A percentile compares a stretch with the other conserved stretches of the same genome.
Evolutionary conservation across 257 asterid genomes (phyloP).

Genomic region (Leonotis leonurus): DNA sequence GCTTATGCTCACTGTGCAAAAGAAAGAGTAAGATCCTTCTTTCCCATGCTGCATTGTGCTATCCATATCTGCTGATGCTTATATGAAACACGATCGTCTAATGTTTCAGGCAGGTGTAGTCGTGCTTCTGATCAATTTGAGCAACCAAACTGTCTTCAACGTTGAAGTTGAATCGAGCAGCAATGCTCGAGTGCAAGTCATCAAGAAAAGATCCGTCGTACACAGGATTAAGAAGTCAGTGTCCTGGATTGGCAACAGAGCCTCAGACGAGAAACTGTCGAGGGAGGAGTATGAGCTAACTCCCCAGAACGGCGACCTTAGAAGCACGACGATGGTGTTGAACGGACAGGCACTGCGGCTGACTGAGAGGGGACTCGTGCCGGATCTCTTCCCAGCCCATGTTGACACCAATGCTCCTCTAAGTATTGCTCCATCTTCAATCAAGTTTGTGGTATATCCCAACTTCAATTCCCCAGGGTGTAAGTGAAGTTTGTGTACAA

Average conservation of each 20-base stretch:
- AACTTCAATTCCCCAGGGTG: slow-evolving; percentile 59
- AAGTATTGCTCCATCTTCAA: slow-evolving; percentile 45
- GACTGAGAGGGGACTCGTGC: slow-evolving; percentile 39
- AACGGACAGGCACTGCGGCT: slow-evolving; percentile 50
- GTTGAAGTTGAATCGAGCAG: slow-evolving; percentile 37
- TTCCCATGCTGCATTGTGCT: not conserved
- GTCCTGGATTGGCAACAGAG: slow-evolving; percentile 67
- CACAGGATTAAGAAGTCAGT: slow-evolving; percentile 49
- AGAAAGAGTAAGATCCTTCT: slow-evolving; percentile 53
- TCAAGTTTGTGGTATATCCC: slow-evolving; percentile 64
- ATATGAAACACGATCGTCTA: not conserved
- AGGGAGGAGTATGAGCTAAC: slow-evolving; percentile 80
- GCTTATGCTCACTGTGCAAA: slow-evolving; percentile 82
- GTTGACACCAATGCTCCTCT: slow-evolving; percentile 31
- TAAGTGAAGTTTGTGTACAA: slow-evolving; percentile 17
- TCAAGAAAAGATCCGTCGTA: slow-evolving; percentile 23
- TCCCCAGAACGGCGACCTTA: slow-evolving; percentile 46
- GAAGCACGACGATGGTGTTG: slow-evolving; percentile 46
- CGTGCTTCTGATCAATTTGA: slow-evolving; percentile 67
- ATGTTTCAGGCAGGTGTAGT: slow-evolving; percentile 64
- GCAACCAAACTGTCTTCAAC: slow-evolving; percentile 45
- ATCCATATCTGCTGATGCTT: not conserved
- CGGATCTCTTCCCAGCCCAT: slow-evolving; percentile 37
- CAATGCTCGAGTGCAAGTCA: not conserved
- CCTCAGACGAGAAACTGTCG: slow-evolving; percentile 37